Evolutionary conservation across 2,329 filamentous ascomycete species (phyloP).

Genomic region (Fusarium sambucinum): DNA sequence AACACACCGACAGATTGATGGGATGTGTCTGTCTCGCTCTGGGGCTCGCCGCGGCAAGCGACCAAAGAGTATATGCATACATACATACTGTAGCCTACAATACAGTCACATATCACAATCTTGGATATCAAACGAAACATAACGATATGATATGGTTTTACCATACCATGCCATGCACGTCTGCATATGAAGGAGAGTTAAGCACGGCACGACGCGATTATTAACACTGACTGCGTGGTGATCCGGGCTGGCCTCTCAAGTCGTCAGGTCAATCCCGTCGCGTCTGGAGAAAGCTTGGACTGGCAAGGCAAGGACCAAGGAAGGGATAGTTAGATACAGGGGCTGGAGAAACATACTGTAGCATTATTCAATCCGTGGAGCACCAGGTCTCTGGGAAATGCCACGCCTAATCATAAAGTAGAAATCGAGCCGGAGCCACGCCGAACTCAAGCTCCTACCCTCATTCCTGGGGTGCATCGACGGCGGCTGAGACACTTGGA

Average conservation of each 20-base stretch:
- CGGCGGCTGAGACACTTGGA: slow-evolving; percentile 27
- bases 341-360: slow-evolving; percentile 10
- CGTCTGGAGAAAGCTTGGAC: slow-evolving; percentile 40
- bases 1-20: slow-evolving; percentile 30
- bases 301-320: slow-evolving; percentile 31
- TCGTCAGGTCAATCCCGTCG: slow-evolving; percentile 22
- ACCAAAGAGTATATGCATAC: slow-evolving; percentile 10
- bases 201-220: slow-evolving; percentile 39
- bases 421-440: slow-evolving; percentile 27
- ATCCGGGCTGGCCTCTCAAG: slow-evolving; percentile 23
- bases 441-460: slow-evolving; percentile 27
- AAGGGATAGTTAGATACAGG: slow-evolving; percentile 37
- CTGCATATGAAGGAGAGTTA: slow-evolving; percentile 13
- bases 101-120: slow-evolving; percentile 35
- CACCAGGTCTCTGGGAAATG: slow-evolving; percentile 29
- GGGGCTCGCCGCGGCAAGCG: slow-evolving; percentile 34
- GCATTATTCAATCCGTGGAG: slow-evolving; percentile 18
- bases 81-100: slow-evolving; percentile 1
- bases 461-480: slow-evolving; percentile 38
- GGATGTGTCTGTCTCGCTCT: slow-evolving; percentile 32
- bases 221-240: slow-evolving; percentile 34
- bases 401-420: slow-evolving; percentile 20
- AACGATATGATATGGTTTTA: slow-evolving; percentile 16
- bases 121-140: slow-evolving; percentile 29
- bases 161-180: slow-evolving; percentile 2